A percentile compares a stretch with the other conserved stretches of the same genome.
Evolutionary conservation across 2,329 filamentous ascomycete genomes (phyloP).

Genomic region (Alternaria longipes): DNA sequence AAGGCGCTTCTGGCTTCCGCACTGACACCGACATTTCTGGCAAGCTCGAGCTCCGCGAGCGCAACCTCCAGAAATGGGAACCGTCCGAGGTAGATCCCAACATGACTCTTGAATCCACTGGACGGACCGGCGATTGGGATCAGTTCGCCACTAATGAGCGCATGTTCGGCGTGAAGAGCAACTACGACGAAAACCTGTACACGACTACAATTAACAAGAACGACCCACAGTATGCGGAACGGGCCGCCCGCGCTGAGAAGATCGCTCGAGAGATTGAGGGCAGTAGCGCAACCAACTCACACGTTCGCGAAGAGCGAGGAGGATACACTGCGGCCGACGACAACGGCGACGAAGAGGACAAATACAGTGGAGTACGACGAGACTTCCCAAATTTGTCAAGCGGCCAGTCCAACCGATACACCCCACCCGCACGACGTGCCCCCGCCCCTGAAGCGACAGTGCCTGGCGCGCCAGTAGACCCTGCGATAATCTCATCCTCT

Average conservation of each 20-base stretch:
- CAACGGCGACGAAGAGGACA: conserved; percentile 88
- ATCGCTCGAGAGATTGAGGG: conserved; percentile 91
- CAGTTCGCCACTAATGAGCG: conserved; percentile 92
- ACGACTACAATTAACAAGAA: conserved; percentile 88
- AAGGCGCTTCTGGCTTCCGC: conserved; percentile 68
- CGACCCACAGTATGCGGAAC: conserved; percentile 82
- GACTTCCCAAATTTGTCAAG: conserved; percentile 72
- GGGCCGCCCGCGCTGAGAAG: conserved; percentile 76
- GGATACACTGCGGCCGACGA: conserved; percentile 71
- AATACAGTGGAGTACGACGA: conserved; percentile 93
- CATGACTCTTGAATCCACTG: conserved; percentile 72
- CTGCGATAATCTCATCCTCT: conserved; percentile 90
- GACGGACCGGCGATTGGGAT: conserved; percentile 71
- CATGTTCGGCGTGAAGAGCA: conserved; percentile 85
- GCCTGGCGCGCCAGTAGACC: conserved; percentile 80
- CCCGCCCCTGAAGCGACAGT: conserved; percentile 78
- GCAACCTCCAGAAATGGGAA: conserved; percentile 83
- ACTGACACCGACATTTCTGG: conserved; percentile 91
- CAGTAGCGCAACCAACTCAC: conserved; percentile 75
- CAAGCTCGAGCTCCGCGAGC: conserved; percentile 72
- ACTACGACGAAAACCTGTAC: conserved; percentile 94
- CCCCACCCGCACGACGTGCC: conserved; percentile 85
- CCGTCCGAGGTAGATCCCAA: conserved; percentile 71
- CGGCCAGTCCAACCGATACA: conserved; percentile 77
- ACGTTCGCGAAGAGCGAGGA: conserved; percentile 89